Base-by-base conservation (phyloP, 352 stramenopile species). In the Phytophthora foliorum region DNA sequence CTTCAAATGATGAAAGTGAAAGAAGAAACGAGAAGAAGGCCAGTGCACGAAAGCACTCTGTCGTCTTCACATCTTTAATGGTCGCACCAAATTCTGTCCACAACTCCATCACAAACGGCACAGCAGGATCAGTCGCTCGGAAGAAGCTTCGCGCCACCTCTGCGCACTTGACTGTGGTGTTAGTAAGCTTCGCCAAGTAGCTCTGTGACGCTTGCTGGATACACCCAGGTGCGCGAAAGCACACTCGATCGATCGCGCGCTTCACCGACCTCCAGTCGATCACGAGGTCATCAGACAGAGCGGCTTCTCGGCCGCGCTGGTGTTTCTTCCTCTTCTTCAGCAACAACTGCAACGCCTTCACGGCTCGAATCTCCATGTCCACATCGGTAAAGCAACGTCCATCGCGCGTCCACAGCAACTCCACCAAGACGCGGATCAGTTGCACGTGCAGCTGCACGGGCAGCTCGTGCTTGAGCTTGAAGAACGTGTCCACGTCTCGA, bases 381-480 rank as follows among this genome's bases (percentile, higher is more conserved):
- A 92, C 67, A 62, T 90, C 80, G 14, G 64, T 63, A 51, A 93
- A 82, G 2, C 65, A 52, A 9, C 58, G 46, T 14, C 72, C 82
- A 31, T 87, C 57, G 2, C 63, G 48, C 24, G 80, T 72, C 77
- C 82, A 90, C 29, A 89, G 39, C 48, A 88, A 67, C n/a, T 60
- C 61, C 31, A 86, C 67, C 21, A 93, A 63, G 45, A 63, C 64
- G 6, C 80, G 56, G 44, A 91, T 85, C 16, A 93, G 65, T 42
- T 81, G 39, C 13, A 54, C 21, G 24, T 89, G 82, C 39, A 91
- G 39, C 21, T 57, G 2, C 32, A 63, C 52, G 2, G 82, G 77
- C 50, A 93, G 62, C 53, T 69, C 69, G 56, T 92, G 80, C 58
- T 93, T 93, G 55, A 92, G 71, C 44, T 83, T 80, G 72, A 84